Percentiles rank a stretch among this genome's conserved stretches.
Conservation (phyloP, 164 flowering plant genomes). For the Platanus orientalis region DNA sequence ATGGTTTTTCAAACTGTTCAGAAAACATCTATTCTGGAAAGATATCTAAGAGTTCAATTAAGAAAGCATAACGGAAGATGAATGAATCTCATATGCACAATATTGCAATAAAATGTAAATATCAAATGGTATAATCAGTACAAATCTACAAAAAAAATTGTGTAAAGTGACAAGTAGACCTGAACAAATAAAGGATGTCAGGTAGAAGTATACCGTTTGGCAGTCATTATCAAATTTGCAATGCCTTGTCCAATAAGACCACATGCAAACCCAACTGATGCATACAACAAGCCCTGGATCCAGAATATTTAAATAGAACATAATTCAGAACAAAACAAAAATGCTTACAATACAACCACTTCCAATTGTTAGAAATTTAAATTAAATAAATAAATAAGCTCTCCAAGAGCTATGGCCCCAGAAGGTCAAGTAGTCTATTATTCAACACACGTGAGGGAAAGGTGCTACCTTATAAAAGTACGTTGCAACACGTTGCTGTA, state of each 20-base stretch:
- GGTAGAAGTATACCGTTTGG: constrained; percentile 55
- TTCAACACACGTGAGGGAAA: neutral
- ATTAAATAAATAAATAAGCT: neutral
- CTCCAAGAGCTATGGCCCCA: neutral
- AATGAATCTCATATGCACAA: too few relatives aligned
- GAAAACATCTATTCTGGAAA: too few relatives aligned
- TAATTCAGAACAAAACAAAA: neutral
- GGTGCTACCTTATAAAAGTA: constrained; percentile 60
- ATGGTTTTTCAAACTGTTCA: too few relatives aligned
- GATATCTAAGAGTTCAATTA: too few relatives aligned
- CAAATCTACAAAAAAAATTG: too few relatives aligned
- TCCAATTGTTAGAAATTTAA: neutral
- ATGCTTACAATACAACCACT: neutral
- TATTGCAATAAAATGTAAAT: too few relatives aligned
- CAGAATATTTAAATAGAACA: neutral
- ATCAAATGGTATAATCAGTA: too few relatives aligned
- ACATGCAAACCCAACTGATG: constrained; percentile 84
- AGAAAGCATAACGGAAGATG: too few relatives aligned
- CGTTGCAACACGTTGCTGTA: constrained; percentile 28
- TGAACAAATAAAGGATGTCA: neutral
- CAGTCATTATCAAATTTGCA: constrained; percentile 93
- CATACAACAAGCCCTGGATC: constrained; percentile 80
- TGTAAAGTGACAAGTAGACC: neutral
- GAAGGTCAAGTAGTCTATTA: neutral
- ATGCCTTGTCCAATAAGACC: constrained; percentile 96